Base-by-base conservation (phyloP, 2,329 filamentous ascomycete genomes). In the Coniella lustricola region DNA sequence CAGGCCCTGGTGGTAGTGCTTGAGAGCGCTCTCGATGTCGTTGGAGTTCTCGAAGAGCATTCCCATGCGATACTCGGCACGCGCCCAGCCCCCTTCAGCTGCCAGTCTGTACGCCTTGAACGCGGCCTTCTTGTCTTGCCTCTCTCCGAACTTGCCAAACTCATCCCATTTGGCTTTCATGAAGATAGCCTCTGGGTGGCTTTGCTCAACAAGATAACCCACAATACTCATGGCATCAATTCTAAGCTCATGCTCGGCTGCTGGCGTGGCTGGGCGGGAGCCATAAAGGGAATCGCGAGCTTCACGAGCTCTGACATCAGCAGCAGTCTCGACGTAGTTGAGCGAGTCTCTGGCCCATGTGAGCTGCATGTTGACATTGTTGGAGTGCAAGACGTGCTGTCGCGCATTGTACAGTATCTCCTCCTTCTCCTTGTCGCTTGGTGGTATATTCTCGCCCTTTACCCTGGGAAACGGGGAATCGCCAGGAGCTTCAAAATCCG, bases 1-100 rank as follows among this genome's bases (percentile, higher is more conserved):
- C 43, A 93, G 82, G 43, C 93, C 93, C 41, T 80, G 78, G 56
- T 89, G 82, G 67, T 97, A 98, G 66, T 97, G 90, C 60, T 85
- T 83, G 61, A 96, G 82, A 5, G 93, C 93, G 65, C 95, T 96
- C 54, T 84, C 77, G 52, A 90, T 84, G 61, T 98, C 91, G 62
- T 95, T 95, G 4, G 90, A 91, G 64, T 87, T 90, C 68, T 98
- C 93, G 64, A 90, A 97, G 49, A 96, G 85, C 91, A 97, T 98
- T 54, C 93, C 93, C 70, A 98, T 95, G 40, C 93, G 82, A 66
- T 98, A 98, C 66, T 97, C 89, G 17, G 93, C 90, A 58, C 93
- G 78, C 18, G 85, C 81, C 68, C 90, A 95, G 50, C 89, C 89
- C 58, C 87, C 83, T 58, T 90, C 85, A 25, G 89, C 85, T n/a